Base-by-base conservation (phyloP, 2,329 filamentous ascomycete genomes). In the Fusarium sp. region DNA sequence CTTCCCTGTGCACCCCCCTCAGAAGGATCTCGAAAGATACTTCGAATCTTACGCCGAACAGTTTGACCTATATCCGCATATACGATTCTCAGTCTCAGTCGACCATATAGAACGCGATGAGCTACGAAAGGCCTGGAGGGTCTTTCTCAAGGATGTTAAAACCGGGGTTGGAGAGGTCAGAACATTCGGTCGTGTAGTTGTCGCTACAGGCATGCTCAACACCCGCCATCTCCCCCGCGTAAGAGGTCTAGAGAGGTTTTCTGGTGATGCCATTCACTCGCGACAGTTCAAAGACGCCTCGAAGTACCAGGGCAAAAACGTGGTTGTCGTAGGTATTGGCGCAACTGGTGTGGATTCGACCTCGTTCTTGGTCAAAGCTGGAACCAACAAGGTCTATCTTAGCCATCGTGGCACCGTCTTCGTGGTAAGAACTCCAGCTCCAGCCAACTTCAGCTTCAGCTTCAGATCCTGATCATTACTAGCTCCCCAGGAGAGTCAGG, bases 291-390 rank as follows among this genome's bases (percentile, higher is more conserved):
- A 82, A 24, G 76, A 76, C 72, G 68, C 75, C 3, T 63, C 69
- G 12, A 73, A 73, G 35, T 86, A 85, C 70, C 76, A 79, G 20
- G 82, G 79, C 15, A 84, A 86, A 75, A 85, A 80, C n/a, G 82
- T 87, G 5, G 71, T 87, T 10, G 80, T 87, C 1, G 79, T 87
- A 10, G 86, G 85, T n/a, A 75, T 85, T n/a, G 82, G 83, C 22
- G 82, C 81, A 45, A 85, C 82, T 3, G 79, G 77, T 20, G 75
- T 75, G 2, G 79, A 81, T 42, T 72, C 77, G 5, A 80, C 42
- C 63, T 78, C 48, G 58, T 86, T 63, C 71, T 81, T 56, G 74
- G 79, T 35, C 69, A 81, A 71, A n/a, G 73, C 59, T 14, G 73
- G 69, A 32, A 82, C 84, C 12, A 74, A 77, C 11, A 83, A 84